These are phyloP conservation scores for Penicillium sp. DNA, from an alignment of 2,329 filamentous ascomycete species.

Conservation along the genomic window DNA sequence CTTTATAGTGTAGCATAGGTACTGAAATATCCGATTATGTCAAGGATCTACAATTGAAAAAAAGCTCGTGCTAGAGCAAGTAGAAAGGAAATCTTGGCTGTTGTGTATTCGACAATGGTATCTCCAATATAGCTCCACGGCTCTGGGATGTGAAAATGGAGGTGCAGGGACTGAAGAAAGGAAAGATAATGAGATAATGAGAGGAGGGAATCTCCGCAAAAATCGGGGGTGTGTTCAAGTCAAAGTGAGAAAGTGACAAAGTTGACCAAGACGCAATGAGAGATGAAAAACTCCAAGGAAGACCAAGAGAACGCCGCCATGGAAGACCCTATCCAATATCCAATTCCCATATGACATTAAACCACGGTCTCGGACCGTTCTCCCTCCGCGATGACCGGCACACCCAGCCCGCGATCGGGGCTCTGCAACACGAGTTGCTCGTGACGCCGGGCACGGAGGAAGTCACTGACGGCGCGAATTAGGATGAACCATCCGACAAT, in stretches of 20 bases:
- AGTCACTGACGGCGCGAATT: constrained; percentile 91
- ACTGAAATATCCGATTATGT: background rate
- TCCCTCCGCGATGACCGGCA: constrained; percentile 83
- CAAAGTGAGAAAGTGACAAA: constrained; percentile 8
- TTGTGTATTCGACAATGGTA: constrained; percentile 26
- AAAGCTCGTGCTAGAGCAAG: background rate
- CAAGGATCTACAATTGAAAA: background rate
- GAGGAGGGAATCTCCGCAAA: constrained; percentile 17
- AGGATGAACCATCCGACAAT: constrained; percentile 97
- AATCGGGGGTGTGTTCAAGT: constrained; percentile 19
- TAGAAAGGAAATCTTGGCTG: background rate
- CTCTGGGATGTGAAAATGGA: constrained; percentile 8
- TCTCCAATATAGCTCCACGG: constrained; percentile 28
- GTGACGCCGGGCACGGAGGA: constrained; percentile 81
- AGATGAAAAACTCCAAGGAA: constrained; percentile 14
- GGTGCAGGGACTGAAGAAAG: background rate
- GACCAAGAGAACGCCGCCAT: constrained; percentile 14
- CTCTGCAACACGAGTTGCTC: constrained; percentile 92
- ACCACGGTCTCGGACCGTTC: constrained; percentile 78
- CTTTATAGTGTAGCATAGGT: background rate
- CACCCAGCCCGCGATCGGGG: constrained; percentile 80
- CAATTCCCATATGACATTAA: constrained; percentile 44
- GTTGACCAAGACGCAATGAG: constrained; percentile 8
- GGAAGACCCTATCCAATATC: constrained; percentile 17
- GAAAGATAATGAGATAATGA: constrained; percentile 10